Percentiles rank a stretch among this genome's conserved stretches.
Evolutionary conservation across 1,284 basidiomycete genomes (phyloP).

Genomic region (Ganoderma sp.): DNA sequence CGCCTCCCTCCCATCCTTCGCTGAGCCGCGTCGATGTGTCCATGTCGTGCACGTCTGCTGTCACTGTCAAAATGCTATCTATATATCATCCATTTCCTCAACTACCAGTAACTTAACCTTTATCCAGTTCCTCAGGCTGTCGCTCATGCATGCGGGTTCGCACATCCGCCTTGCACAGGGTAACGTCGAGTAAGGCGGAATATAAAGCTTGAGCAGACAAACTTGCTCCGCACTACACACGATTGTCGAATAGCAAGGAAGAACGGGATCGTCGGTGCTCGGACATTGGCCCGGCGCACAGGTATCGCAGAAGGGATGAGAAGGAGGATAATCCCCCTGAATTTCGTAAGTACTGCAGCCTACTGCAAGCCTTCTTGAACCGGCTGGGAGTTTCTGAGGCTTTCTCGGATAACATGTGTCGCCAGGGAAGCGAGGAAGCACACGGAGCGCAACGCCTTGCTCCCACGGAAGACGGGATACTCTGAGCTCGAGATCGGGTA

Average conservation of each 20-base stretch:
- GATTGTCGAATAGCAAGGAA: too few relatives aligned
- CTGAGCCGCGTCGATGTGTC: background rate
- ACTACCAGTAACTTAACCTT: too few relatives aligned
- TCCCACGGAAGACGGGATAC: background rate
- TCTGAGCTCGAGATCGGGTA: background rate
- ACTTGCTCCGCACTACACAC: too few relatives aligned
- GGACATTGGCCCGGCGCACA: too few relatives aligned
- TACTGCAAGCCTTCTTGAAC: background rate
- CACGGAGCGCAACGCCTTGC: background rate
- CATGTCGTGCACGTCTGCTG: constrained; percentile 2
- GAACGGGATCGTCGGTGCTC: too few relatives aligned
- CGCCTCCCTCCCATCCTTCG: background rate
- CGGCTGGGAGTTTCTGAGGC: background rate
- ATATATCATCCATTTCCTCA: background rate
- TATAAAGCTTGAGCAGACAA: too few relatives aligned
- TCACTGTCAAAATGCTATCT: constrained; percentile 6
- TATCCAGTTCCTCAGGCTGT: background rate
- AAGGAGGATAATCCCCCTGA: too few relatives aligned
- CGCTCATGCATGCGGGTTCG: background rate
- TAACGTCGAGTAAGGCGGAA: background rate
- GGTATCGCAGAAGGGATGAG: too few relatives aligned
- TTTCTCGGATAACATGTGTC: background rate
- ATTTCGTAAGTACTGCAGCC: too few relatives aligned
- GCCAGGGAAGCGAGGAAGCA: background rate
- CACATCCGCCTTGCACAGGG: background rate